Conservation (phyloP, 78 protist genomes). For the Diacronema lutheri region DNA sequence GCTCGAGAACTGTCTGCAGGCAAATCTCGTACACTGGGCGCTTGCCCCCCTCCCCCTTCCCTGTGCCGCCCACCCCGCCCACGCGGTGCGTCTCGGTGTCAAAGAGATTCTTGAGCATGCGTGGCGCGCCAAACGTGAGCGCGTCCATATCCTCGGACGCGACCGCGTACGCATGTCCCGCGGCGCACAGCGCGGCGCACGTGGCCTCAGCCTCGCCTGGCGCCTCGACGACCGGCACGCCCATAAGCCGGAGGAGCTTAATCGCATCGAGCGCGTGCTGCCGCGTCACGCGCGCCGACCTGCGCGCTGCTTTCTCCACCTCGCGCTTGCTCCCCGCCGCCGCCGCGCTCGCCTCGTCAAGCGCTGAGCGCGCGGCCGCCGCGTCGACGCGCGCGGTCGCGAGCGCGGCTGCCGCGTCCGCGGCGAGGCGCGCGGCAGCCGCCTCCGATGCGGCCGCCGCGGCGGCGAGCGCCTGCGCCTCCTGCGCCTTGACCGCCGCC, state of each 20-base stretch:
- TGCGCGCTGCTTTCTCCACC: background rate
- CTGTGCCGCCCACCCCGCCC: conserved; percentile 17
- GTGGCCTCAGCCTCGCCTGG: conserved; percentile 99
- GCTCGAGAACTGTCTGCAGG: conserved; percentile 5
- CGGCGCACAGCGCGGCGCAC: conserved; percentile 79
- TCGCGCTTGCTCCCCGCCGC: background rate
- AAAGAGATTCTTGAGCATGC: conserved; percentile 72
- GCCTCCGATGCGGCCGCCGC: no score
- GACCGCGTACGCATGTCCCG: conserved; percentile 60
- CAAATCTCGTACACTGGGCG: conserved; percentile 76
- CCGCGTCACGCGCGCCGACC: conserved; percentile 73
- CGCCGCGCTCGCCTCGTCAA: no score
- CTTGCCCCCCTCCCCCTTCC: conserved; percentile 81
- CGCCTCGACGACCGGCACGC: conserved; percentile 92
- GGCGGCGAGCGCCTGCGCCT: no score
- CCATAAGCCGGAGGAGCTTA: conserved; percentile 88
- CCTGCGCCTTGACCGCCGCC: no score
- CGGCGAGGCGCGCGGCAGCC: no score
- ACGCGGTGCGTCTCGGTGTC: conserved; percentile 41
- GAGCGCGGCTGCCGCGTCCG: no score
- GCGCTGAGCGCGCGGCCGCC: no score
- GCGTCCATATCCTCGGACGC: conserved; percentile 98
- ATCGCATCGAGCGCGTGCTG: conserved; percentile 88
- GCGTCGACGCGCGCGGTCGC: no score
- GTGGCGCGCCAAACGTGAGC: conserved; percentile 83